phyloP scores from a whole-genome alignment of 257 asterid species.

The Solanum chilense region DNA sequence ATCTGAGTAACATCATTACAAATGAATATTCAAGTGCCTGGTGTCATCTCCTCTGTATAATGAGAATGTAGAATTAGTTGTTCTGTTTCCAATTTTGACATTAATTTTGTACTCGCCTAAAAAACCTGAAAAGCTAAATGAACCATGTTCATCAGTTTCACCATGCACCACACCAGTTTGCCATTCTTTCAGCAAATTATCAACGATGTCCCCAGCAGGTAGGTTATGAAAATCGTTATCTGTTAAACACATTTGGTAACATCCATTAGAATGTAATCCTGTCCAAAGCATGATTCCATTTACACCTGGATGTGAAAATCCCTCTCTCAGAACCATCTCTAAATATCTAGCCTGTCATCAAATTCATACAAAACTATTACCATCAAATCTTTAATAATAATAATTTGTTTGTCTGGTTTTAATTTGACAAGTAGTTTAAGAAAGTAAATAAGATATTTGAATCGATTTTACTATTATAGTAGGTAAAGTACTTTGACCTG shows the following conservation, averaged over 20 bases:
- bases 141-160: conserved; percentile 33
- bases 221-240: conserved; percentile 29
- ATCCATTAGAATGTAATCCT: conserved; percentile 31
- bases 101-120: conserved; percentile 34
- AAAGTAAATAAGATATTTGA: not conserved
- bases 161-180: conserved; percentile 33
- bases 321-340: conserved; percentile 35
- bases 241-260: conserved; percentile 50
- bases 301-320: conserved; percentile 45
- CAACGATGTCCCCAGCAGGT: conserved; percentile 42
- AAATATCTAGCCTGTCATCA: conserved; percentile 40
- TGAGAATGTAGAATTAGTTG: conserved; percentile 21
- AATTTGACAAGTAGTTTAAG: not conserved
- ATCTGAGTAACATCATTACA: conserved; percentile 10
- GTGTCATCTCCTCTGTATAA: conserved; percentile 30
- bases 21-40: conserved; percentile 26
- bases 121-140: conserved; percentile 30
- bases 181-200: conserved; percentile 44
- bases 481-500: conserved; percentile 22
- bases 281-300: conserved; percentile 57
- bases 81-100: conserved; percentile 16
- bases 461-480: not conserved
- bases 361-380: not conserved
- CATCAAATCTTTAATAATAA: not conserved
- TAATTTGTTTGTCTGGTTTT: not conserved